These are phyloP conservation scores for Aspergillus clavatus DNA, from an alignment of 2,329 filamentous ascomycete species.

Conservation along the genomic window DNA sequence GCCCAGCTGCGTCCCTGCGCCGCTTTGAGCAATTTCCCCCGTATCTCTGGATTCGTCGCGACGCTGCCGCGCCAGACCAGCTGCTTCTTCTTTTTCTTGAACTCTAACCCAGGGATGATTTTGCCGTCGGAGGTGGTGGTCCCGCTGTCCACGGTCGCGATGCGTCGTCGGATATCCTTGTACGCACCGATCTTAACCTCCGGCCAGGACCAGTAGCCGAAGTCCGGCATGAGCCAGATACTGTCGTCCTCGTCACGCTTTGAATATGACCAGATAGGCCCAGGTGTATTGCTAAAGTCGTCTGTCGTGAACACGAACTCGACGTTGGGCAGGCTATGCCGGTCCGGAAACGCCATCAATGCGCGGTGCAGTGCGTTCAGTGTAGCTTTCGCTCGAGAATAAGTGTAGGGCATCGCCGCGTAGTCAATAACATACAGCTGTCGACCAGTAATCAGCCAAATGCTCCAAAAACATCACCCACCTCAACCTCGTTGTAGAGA, in stretches of 20 bases:
- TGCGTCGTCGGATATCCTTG: constrained; percentile 38
- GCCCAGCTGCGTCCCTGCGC: constrained; percentile 44
- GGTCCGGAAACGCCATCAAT: constrained; percentile 37
- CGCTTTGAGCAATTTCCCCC: constrained; percentile 36
- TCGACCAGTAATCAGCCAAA: not conserved
- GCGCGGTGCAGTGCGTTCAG: constrained; percentile 48
- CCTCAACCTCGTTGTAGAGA: not conserved
- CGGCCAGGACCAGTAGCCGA: constrained; percentile 52
- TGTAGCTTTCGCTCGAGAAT: constrained; percentile 38
- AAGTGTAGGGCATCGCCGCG: constrained; percentile 31
- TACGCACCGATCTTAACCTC: constrained; percentile 45
- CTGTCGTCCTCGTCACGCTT: constrained; percentile 35
- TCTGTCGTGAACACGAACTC: constrained; percentile 48
- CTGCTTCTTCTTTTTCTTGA: constrained; percentile 41
- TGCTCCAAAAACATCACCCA: too few relatives aligned
- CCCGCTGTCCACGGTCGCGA: constrained; percentile 35
- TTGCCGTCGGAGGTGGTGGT: constrained; percentile 17
- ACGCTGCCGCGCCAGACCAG: constrained; percentile 48
- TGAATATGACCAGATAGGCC: constrained; percentile 44
- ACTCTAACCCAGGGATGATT: constrained; percentile 13
- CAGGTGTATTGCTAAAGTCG: constrained; percentile 35
- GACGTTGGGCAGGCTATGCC: constrained; percentile 42
- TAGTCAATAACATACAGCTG: constrained; percentile 38
- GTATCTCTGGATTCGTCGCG: constrained; percentile 35
- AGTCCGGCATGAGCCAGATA: constrained; percentile 51